A percentile compares a stretch with the other conserved stretches of the same genome.
Evolutionary conservation across 2,329 filamentous ascomycete genomes (phyloP).

Genomic region (Diaporthe sp.): DNA sequence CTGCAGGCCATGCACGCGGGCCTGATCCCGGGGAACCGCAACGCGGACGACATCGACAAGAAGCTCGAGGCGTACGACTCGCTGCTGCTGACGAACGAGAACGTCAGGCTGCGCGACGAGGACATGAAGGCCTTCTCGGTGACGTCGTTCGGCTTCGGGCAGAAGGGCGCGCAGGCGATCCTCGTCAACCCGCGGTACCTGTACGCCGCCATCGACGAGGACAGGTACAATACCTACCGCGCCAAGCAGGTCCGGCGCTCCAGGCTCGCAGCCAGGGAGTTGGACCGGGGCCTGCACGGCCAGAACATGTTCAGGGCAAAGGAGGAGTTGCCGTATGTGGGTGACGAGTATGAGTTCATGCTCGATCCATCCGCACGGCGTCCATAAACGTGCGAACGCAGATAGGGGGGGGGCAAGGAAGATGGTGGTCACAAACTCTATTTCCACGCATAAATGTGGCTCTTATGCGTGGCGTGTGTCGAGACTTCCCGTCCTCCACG

Average conservation of each 20-base stretch:
- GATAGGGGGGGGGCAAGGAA: too few species aligned
- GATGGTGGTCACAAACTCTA: not conserved
- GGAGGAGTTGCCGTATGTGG: not conserved
- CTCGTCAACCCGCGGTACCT: constrained; percentile 49
- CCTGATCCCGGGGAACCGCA: constrained; percentile 48
- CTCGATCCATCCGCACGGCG: not conserved
- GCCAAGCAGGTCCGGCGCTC: not conserved
- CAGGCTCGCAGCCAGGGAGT: not conserved
- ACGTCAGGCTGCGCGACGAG: constrained; percentile 37
- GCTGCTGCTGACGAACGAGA: constrained; percentile 43
- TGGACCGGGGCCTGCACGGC: not conserved
- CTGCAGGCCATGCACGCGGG: constrained; percentile 48
- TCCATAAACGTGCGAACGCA: not conserved
- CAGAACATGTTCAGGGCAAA: not conserved
- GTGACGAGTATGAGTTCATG: constrained; percentile 7
- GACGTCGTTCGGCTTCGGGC: constrained; percentile 56
- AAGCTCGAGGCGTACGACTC: constrained; percentile 41
- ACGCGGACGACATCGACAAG: constrained; percentile 42
- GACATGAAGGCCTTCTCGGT: constrained; percentile 49
- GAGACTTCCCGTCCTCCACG: not conserved
- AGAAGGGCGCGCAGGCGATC: constrained; percentile 53
- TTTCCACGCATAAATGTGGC: not conserved
- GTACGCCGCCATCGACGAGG: constrained; percentile 42
- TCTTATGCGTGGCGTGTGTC: too few species aligned
- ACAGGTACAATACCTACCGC: constrained; percentile 30